Evolutionary conservation across 202 grass and related monocot species (phyloP).

Genomic region (Elaeis oleifera): DNA sequence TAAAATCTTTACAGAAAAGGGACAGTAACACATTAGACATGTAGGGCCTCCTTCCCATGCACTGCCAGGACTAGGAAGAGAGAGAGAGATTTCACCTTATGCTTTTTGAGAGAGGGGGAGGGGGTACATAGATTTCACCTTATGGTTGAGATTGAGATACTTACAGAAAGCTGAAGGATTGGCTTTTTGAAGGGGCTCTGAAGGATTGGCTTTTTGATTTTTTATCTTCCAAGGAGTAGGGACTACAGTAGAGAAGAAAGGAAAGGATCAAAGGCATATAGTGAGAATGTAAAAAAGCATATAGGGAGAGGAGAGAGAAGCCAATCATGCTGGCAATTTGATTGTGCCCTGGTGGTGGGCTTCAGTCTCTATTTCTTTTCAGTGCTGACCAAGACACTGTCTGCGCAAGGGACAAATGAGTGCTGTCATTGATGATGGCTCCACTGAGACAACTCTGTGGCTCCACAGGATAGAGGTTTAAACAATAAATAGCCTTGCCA

Average conservation of each 20-base stretch:
- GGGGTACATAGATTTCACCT: neutral
- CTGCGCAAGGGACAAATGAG: constrained; percentile 1
- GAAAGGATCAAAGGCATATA: neutral
- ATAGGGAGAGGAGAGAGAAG: neutral
- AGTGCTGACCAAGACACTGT: constrained; percentile 1
- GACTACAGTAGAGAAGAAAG: too few species aligned
- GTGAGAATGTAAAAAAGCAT: neutral
- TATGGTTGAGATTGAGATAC: too few species aligned
- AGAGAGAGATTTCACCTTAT: too few species aligned
- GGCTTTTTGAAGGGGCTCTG: neutral
- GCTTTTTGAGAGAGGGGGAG: neutral
- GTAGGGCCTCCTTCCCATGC: too few species aligned
- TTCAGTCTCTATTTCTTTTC: neutral
- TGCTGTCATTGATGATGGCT: constrained; percentile 5
- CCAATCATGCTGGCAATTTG: constrained; percentile 5
- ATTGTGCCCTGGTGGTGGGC: neutral
- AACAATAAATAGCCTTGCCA: too few species aligned
- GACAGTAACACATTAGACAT: neutral
- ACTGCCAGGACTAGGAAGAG: too few species aligned
- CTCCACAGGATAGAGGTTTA: neutral
- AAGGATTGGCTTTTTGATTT: neutral
- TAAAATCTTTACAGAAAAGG: neutral
- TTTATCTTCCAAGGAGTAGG: neutral
- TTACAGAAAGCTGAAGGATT: neutral
- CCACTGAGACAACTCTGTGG: neutral